Base-by-base conservation (phyloP, 768 basidiomycete genomes). In the Xerocomus potaroensis region DNA sequence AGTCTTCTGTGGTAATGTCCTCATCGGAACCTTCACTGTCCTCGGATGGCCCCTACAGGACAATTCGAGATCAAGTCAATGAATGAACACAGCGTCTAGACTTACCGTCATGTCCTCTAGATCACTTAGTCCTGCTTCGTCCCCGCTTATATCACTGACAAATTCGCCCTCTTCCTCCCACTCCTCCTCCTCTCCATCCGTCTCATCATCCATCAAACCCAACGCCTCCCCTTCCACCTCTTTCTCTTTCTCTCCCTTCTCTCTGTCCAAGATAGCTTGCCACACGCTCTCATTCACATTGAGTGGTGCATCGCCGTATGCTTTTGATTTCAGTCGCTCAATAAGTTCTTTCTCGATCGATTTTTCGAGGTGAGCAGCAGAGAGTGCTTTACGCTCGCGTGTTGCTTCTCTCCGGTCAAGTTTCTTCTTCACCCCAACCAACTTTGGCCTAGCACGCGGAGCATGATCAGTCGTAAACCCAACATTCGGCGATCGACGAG, bases 281-380 rank as follows among this genome's bases (percentile, higher is more conserved):
- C 96, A 98, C 8, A 98, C 93, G 33, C 75, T 83, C 69, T 99
- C 96, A 67, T 99, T 98, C 48, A 99, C 94, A 66, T 99, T 98
- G 35, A 99, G 78, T 11, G 96, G 96, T 27, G 89, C 87, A 60
- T 98, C 95, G 34, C 96, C 95, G 62, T 99, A 98, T 15, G 95
- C 94, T 67, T 96, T 96, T 43, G 86, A 86, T 72, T 94, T 93
- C 16, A 99, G 77, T 15, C 96, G 89, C 58, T 95, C 92, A 38
- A 99, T 82, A 21, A 98, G 81, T 62, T 99, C 96, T 62, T 91
- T 91, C 66, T 97, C 89, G 57, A 99, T 97, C 11, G 90, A 88
- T 48, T 83, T 85, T 67, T 99, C 96, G 31, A 99, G 80, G 52
- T 89, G 92, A 0, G 96, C 96, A 2, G 95, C 96, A 1, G 91